A percentile compares a stretch with the other conserved stretches of the same genome.
These are phyloP conservation scores for Coemansia sp. DNA, from an alignment of 192 early-diverging fungal genomes.

Conservation along the genomic window DNA sequence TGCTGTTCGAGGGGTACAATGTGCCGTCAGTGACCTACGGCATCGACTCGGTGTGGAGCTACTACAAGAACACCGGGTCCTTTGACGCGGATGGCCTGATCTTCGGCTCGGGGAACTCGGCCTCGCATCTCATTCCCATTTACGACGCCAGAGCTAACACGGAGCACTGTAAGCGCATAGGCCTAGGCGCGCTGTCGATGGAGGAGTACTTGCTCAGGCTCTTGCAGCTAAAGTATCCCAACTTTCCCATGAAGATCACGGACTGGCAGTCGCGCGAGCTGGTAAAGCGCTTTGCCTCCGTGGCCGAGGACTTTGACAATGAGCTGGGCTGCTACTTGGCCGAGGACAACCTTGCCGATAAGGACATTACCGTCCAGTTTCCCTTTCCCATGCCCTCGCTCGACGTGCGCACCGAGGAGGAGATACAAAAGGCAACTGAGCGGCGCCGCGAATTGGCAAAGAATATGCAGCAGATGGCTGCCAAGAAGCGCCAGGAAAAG, in stretches of 20 bases:
- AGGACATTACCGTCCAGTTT: constrained; percentile 81
- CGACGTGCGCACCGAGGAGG: constrained; percentile 81
- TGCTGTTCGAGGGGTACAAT: constrained; percentile 86
- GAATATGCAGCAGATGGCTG: constrained; percentile 80
- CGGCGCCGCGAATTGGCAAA: constrained; percentile 72
- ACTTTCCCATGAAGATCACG: constrained; percentile 84
- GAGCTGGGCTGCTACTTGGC: constrained; percentile 70
- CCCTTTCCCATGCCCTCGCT: constrained; percentile 67
- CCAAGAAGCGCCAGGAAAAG: constrained; percentile 82
- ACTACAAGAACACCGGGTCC: constrained; percentile 69
- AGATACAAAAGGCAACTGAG: constrained; percentile 68
- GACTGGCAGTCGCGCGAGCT: constrained; percentile 75
- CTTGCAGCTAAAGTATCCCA: constrained; percentile 89
- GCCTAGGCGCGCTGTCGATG: constrained; percentile 76
- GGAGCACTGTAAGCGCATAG: constrained; percentile 75
- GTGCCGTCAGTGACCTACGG: constrained; percentile 81
- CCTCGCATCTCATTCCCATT: constrained; percentile 80
- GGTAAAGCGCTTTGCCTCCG: constrained; percentile 67
- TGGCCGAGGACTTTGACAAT: constrained; percentile 75
- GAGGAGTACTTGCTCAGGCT: constrained; percentile 85
- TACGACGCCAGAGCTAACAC: constrained; percentile 62
- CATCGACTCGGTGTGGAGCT: constrained; percentile 87
- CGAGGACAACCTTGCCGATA: constrained; percentile 60
- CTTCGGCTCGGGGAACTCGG: constrained; percentile 69
- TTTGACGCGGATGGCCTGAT: constrained; percentile 71